Base-by-base conservation (phyloP, 139 green algal genomes). In the Ettlia oleoabundans region DNA sequence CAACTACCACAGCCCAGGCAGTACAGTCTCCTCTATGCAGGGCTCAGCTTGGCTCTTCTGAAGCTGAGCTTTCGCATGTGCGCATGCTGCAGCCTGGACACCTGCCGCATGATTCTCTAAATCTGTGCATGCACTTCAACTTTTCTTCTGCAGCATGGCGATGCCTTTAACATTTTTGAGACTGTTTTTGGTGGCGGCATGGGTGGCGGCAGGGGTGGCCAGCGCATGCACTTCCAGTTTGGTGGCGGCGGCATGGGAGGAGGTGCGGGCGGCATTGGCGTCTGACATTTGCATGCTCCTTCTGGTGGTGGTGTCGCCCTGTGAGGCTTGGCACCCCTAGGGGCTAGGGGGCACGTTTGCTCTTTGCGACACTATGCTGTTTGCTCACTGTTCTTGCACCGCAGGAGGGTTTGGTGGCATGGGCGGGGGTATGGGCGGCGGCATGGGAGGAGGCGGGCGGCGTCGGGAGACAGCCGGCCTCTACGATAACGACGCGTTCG, bases 131-230 rank as follows among this genome's bases (percentile, higher is more conserved):
- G 2, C 19, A 2, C 30, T 68, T 68, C 4, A 40, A 40, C 33
- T 6, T 68, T 68, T 41, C n/a, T n/a, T n/a, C 38, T 81, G 51
- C 47, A 80, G 82, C 88, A 94, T 77, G 89, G 87, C 18, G 91
- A 96, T 52, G 90, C 93, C 0, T 93, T 94, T 63, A 89, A 97
- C 26, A 93, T 96, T 53, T 96, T 96, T 82, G 92, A 97, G 24
- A 85, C 72, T 30, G 95, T 96, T 51, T 96, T 97, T 75, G 93
- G 93, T 5, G 85, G 86, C n/a, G 86, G 81, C 18, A 85, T 83
- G 18, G 81, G 83, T 43, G 58, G 52, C 35, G 82, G 84, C 63
- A 70, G 80, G 69, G 64, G 68, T 43, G 55, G 82, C 24, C 62
- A 86, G 33, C 72, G 82, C 13, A 86, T 88, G 64, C 68, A 84